Evolutionary conservation across 2,329 filamentous ascomycete genomes (phyloP).

Genomic region (Aspergillus calidoustus): DNA sequence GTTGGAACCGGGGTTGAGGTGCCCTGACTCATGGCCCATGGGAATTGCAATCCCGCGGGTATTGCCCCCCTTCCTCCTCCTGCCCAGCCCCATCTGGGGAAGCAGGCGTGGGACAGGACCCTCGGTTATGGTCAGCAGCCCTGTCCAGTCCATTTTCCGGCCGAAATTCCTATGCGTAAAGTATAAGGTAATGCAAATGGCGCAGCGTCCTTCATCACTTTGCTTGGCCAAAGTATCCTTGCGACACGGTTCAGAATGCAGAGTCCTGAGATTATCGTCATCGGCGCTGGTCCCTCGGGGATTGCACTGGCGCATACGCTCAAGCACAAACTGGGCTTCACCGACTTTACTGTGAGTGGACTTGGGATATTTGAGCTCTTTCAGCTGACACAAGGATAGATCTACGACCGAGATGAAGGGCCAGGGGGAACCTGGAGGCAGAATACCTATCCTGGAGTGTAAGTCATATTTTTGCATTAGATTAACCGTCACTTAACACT

Average conservation of each 20-base stretch:
- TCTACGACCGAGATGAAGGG: slow-evolving; percentile 40
- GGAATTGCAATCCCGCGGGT: too few species aligned
- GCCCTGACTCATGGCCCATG: neutral
- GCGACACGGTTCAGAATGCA: neutral
- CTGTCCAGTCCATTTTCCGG: neutral
- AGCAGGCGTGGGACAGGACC: too few species aligned
- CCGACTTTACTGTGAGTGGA: slow-evolving; percentile 1
- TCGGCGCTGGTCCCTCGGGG: slow-evolving; percentile 39
- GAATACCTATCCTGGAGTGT: slow-evolving; percentile 40
- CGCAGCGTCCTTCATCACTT: too few species aligned
- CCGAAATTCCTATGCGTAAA: neutral
- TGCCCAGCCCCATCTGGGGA: too few species aligned
- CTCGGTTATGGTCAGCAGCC: too few species aligned
- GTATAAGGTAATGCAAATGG: neutral
- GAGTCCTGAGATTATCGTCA: slow-evolving; percentile 31
- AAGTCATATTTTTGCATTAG: neutral
- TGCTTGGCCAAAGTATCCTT: too few species aligned
- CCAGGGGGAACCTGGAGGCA: slow-evolving; percentile 37
- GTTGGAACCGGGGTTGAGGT: too few species aligned
- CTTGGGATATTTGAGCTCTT: too few species aligned
- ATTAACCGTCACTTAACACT: too few species aligned
- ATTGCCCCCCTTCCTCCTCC: too few species aligned
- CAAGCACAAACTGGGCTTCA: slow-evolving; percentile 29
- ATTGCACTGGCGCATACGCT: slow-evolving; percentile 40
- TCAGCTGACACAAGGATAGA: neutral